phyloP scores from a whole-genome alignment of 345 rosid genomes.

The Orychophragmus violaceus region DNA sequence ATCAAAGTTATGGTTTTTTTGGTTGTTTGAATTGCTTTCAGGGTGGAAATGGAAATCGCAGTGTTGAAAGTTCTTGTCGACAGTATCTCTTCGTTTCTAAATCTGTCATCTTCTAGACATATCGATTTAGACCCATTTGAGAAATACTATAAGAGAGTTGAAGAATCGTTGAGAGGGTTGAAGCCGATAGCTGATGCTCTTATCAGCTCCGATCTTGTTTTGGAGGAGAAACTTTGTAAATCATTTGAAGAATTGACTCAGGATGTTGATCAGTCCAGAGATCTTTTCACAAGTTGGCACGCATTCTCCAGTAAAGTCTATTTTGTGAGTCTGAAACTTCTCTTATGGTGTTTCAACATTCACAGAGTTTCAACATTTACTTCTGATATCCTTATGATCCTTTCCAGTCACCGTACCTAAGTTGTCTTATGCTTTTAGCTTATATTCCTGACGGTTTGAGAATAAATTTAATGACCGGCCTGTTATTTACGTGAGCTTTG shows the following conservation, averaged over 20 bases:
- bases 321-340: slow-evolving; percentile 52
- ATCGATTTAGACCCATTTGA: slow-evolving; percentile 57
- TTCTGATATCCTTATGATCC: neutral
- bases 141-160: slow-evolving; percentile 62
- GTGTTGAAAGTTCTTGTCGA: slow-evolving; percentile 52
- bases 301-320: slow-evolving; percentile 71
- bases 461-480: neutral
- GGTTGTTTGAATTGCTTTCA: slow-evolving; percentile 15
- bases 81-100: slow-evolving; percentile 59
- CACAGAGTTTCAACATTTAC: neutral
- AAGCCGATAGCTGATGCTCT: slow-evolving; percentile 57
- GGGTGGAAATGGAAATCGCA: slow-evolving; percentile 76
- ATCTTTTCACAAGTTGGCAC: slow-evolving; percentile 66
- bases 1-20: neutral
- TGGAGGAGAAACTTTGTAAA: slow-evolving; percentile 50
- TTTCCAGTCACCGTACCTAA: neutral
- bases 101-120: slow-evolving; percentile 51
- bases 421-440: neutral
- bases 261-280: slow-evolving; percentile 58
- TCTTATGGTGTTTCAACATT: neutral
- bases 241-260: slow-evolving; percentile 58
- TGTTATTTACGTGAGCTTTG: neutral
- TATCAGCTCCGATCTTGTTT: slow-evolving; percentile 52
- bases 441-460: neutral
- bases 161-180: slow-evolving; percentile 64